These are phyloP conservation scores for Juncus inflexus DNA, from an alignment of 176 grass and related monocot species.

Conservation along the genomic window DNA sequence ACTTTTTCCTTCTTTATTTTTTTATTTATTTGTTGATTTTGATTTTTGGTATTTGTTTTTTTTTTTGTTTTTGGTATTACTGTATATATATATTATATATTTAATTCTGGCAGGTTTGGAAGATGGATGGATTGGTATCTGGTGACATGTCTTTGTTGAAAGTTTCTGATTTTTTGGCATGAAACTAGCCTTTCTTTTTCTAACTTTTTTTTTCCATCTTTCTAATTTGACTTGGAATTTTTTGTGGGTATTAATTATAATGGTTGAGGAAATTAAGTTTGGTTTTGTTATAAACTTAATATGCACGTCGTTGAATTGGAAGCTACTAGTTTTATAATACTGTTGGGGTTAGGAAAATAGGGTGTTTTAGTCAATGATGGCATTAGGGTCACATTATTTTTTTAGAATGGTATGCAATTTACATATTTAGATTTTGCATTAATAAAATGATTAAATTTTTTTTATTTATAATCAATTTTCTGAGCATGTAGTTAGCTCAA, in stretches of 20 bases:
- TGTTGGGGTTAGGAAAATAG: not conserved
- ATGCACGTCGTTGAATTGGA: not conserved
- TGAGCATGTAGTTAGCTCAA: too few relatives aligned
- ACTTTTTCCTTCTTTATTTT: not conserved
- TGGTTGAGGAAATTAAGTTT: not conserved
- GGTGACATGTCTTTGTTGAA: constrained; percentile 27
- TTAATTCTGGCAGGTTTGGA: not conserved
- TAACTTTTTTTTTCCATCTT: not conserved
- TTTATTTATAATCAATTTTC: too few relatives aligned
- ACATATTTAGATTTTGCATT: too few relatives aligned
- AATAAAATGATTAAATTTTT: too few relatives aligned
- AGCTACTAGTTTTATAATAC: not conserved
- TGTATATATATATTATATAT: not conserved
- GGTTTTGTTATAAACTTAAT: not conserved
- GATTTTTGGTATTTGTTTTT: not conserved
- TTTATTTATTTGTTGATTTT: not conserved
- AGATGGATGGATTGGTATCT: constrained; percentile 18
- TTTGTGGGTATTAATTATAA: constrained; percentile 1
- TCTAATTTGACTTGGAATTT: not conserved
- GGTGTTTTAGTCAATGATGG: not conserved
- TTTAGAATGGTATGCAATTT: too few relatives aligned
- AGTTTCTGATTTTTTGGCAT: not conserved
- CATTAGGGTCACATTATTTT: too few relatives aligned
- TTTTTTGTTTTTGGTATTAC: constrained; percentile 2
- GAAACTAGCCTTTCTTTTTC: not conserved